phyloP scores from a whole-genome alignment of 139 green algal genomes.

The Zygnema circumcarinatum region DNA sequence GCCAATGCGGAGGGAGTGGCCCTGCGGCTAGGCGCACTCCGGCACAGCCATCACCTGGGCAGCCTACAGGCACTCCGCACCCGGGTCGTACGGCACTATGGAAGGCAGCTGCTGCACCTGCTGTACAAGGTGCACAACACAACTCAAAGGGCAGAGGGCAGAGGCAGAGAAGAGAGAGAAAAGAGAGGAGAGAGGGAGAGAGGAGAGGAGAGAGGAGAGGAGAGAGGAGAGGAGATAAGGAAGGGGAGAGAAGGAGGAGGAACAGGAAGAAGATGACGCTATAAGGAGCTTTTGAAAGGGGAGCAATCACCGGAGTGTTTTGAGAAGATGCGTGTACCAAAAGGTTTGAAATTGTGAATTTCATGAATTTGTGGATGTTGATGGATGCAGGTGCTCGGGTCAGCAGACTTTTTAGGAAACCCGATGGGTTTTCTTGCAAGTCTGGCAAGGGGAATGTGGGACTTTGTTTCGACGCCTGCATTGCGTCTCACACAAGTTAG shows the following conservation, averaged over 20 bases:
- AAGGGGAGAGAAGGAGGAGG: too few species aligned
- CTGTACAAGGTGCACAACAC: slow-evolving; percentile 47
- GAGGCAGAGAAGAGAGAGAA: not conserved
- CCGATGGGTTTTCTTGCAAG: slow-evolving; percentile 55
- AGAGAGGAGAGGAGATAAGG: too few species aligned
- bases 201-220: slow-evolving; percentile 49
- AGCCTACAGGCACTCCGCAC: slow-evolving; percentile 18
- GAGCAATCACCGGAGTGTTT: too few species aligned
- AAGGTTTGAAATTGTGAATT: too few species aligned
- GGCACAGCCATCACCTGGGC: slow-evolving; percentile 10
- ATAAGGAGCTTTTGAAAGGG: too few species aligned
- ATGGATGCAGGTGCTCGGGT: slow-evolving; percentile 61
- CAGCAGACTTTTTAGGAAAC: slow-evolving; percentile 62
- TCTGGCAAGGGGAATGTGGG: slow-evolving; percentile 59
- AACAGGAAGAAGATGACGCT: too few species aligned
- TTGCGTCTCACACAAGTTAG: slow-evolving; percentile 30
- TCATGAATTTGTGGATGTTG: too few species aligned
- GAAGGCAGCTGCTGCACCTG: slow-evolving; percentile 5
- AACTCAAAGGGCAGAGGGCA: not conserved
- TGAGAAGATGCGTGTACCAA: too few species aligned
- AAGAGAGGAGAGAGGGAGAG: not conserved
- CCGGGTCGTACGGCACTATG: slow-evolving; percentile 40
- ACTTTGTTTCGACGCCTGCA: slow-evolving; percentile 59
- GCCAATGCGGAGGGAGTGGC: slow-evolving; percentile 39
- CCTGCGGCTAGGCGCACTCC: slow-evolving; percentile 19